Evolutionary conservation across 2,329 filamentous ascomycete species (phyloP).

Genomic region (Monosporascus sp.): DNA sequence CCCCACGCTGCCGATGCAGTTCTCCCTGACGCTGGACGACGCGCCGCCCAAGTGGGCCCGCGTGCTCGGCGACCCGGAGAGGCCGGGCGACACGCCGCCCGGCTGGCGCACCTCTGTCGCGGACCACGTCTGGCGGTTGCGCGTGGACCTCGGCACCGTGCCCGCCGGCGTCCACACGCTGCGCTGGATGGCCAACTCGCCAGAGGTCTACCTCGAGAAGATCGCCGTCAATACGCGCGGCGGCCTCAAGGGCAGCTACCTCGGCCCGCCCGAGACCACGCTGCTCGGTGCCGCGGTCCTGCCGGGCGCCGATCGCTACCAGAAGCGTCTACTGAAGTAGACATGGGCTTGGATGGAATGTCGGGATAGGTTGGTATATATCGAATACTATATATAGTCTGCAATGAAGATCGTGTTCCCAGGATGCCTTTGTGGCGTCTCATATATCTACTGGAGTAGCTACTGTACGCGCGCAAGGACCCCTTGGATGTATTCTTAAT

Average conservation of each 20-base stretch:
- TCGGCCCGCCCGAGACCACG: conserved; percentile 29
- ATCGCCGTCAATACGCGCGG: conserved; percentile 28
- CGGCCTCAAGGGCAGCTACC: conserved; percentile 28
- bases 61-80: conserved; percentile 36
- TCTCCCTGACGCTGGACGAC: conserved; percentile 44
- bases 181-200: conserved; percentile 24
- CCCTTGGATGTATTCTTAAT: too few relatives aligned
- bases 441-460: too few relatives aligned
- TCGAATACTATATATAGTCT: too few relatives aligned
- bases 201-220: conserved; percentile 34
- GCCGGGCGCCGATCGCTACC: too few relatives aligned
- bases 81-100: conserved; percentile 37
- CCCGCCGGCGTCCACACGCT: conserved; percentile 24
- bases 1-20: conserved; percentile 43
- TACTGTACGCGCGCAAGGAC: too few relatives aligned
- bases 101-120: conserved; percentile 46
- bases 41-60: conserved; percentile 27
- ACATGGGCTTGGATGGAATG: too few relatives aligned
- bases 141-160: conserved; percentile 22
- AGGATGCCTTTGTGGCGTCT: too few relatives aligned
- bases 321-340: too few relatives aligned
- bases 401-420: too few relatives aligned
- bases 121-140: conserved; percentile 44
- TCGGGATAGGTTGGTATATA: too few relatives aligned
- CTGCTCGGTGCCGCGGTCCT: neutral